Base-by-base conservation (phyloP, 2,329 filamentous ascomycete species). In the Apiospora phragmitis region DNA sequence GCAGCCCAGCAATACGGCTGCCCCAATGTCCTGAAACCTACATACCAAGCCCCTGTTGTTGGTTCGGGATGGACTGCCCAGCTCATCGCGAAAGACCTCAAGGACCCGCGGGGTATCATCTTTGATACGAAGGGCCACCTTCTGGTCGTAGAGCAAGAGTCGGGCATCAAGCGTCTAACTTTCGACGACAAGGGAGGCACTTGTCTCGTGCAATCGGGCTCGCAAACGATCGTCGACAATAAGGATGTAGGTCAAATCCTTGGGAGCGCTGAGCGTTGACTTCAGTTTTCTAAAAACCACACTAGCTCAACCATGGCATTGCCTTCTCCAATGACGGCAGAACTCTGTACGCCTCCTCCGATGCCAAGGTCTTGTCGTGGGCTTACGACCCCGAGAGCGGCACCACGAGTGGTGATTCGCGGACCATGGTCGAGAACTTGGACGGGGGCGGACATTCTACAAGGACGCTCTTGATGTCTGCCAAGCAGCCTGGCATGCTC, bases 391-490 rank as follows among this genome's bases (percentile, higher is more conserved):
- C 87, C 26, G 76, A 79, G 1, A 79, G 83, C 21, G 82, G 81
- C 66, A 84, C 85, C 5, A 83, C 88, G 65, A 68, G 26, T 29
- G 73, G 76, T 67, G 74, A 77, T 69, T 85, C 84, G 67, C 82
- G 82, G 69, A 88, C 86, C 4, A 73, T 94, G 7, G 82, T 94
- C 67, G 83, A 82, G 49, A 88, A 89, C 74, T 92, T 94, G 90
- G 84, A 75, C 75, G 86, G 86, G 69, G 79, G 82, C 3, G 91
- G 89, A 69, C 90, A 93, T 74, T 87, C 84, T 7, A 91, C 91
- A 0, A 86, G 92, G 35, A 94, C 92, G 0, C 82, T 94, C 1
- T 83, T 93, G 59, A 81, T 93, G 35, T 90, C 91, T 0, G 77
- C 82, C 26, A 84, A 85, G 42, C 79, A 83, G 12, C 85, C 88